phyloP scores from a whole-genome alignment of 106 monocot species.

The Allium cepa region DNA sequence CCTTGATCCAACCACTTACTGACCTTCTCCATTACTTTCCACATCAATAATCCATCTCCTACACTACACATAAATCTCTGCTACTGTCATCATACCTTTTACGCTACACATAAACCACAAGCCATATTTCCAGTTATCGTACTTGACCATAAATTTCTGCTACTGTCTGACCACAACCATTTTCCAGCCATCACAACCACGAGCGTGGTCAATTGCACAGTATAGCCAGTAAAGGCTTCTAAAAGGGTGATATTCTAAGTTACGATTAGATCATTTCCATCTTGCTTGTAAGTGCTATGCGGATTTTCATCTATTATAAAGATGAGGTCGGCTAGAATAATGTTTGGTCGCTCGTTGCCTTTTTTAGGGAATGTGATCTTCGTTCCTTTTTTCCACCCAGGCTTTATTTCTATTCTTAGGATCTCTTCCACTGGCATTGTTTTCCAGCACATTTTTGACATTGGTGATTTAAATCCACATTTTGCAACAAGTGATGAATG shows the following conservation, averaged over 20 bases:
- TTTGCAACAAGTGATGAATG: no score
- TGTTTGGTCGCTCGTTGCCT: constrained; percentile 37
- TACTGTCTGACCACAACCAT: no score
- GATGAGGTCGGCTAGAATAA: constrained; percentile 36
- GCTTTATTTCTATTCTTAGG: constrained; percentile 40
- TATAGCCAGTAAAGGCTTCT: constrained; percentile 48
- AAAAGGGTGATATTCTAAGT: constrained; percentile 33
- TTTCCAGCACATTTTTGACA: constrained; percentile 16
- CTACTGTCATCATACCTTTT: no score
- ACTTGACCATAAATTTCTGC: no score
- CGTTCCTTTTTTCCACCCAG: constrained; percentile 61
- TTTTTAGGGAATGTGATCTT: constrained; percentile 58
- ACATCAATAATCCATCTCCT: no score
- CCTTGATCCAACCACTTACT: no score
- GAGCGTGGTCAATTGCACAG: constrained; percentile 25
- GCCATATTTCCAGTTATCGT: no score
- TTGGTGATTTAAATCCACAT: no score
- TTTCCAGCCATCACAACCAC: no score
- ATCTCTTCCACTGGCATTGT: constrained; percentile 42
- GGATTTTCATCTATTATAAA: constrained; percentile 53
- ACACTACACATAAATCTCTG: no score
- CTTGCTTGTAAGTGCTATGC: constrained; percentile 33
- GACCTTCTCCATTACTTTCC: no score
- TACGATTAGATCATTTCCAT: constrained; percentile 49
- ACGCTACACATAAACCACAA: no score